A percentile compares a stretch with the other conserved stretches of the same genome.
phyloP scores from a whole-genome alignment of 495 filamentous ascomycete species.

The Aspergillus biplanus region DNA sequence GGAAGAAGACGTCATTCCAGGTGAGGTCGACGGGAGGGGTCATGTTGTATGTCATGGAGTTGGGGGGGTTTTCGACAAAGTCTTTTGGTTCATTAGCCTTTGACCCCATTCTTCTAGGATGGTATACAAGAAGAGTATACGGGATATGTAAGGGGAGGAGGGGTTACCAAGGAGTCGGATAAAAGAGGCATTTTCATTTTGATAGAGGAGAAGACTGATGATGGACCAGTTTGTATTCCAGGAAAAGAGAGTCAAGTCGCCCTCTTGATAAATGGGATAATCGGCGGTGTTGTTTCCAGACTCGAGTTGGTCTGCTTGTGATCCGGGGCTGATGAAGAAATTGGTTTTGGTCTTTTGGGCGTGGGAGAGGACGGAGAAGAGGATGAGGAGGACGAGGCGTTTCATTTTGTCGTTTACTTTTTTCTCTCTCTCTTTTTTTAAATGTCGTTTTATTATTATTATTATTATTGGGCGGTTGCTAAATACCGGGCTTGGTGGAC shows the following conservation, averaged over 20 bases:
- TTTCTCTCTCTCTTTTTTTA: not conserved
- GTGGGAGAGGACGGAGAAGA: not conserved
- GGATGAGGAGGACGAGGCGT: not conserved
- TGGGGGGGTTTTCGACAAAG: slow-evolving; percentile 14
- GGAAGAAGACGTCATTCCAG: slow-evolving; percentile 26
- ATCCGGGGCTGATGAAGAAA: slow-evolving; percentile 20
- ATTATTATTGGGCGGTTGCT: not conserved
- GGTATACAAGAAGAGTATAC: not conserved
- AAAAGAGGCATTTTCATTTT: slow-evolving; percentile 18
- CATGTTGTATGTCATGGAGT: slow-evolving; percentile 18
- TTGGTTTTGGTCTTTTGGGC: slow-evolving; percentile 6
- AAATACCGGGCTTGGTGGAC: too few relatives aligned
- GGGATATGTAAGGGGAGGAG: not conserved
- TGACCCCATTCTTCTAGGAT: not conserved
- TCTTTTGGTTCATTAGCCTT: slow-evolving; percentile 1
- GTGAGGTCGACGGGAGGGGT: slow-evolving; percentile 14
- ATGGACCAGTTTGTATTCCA: slow-evolving; percentile 17
- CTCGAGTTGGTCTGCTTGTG: slow-evolving; percentile 13
- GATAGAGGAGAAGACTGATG: slow-evolving; percentile 19
- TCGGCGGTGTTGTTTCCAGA: slow-evolving; percentile 17
- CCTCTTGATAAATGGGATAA: slow-evolving; percentile 16
- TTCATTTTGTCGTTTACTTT: slow-evolving; percentile 12
- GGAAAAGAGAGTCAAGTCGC: not conserved
- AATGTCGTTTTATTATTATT: not conserved
- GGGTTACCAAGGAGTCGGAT: slow-evolving; percentile 14